phyloP scores from a whole-genome alignment of 2,329 filamentous ascomycete genomes.

The Nectriaceae sp. region DNA sequence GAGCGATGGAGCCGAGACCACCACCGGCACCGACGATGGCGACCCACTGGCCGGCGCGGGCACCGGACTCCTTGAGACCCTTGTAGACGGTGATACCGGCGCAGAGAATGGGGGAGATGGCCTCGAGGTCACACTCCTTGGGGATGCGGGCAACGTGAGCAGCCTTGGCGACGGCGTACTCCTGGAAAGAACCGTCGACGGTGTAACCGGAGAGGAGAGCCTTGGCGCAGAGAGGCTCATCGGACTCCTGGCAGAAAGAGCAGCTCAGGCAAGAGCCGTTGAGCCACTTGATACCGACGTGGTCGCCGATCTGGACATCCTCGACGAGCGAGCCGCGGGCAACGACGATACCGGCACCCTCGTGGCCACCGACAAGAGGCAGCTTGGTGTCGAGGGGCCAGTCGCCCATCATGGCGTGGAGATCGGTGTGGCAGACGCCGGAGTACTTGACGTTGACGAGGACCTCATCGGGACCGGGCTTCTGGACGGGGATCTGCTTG shows the following conservation, averaged over 20 bases:
- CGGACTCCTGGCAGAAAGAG: slow-evolving; percentile 76
- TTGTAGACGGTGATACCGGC: slow-evolving; percentile 89
- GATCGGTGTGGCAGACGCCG: slow-evolving; percentile 88
- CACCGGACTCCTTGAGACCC: slow-evolving; percentile 82
- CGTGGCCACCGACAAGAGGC: slow-evolving; percentile 81
- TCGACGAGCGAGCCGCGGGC: slow-evolving; percentile 74
- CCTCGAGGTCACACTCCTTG: slow-evolving; percentile 74
- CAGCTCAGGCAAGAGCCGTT: slow-evolving; percentile 85
- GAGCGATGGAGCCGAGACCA: slow-evolving; percentile 75
- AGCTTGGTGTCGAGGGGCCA: slow-evolving; percentile 85
- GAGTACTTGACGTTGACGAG: slow-evolving; percentile 90
- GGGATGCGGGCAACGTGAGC: slow-evolving; percentile 82
- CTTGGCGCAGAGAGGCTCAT: slow-evolving; percentile 81
- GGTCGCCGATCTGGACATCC: slow-evolving; percentile 79
- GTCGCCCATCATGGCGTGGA: slow-evolving; percentile 79
- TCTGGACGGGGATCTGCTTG: slow-evolving; percentile 80
- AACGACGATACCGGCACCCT: slow-evolving; percentile 81
- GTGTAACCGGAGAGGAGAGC: slow-evolving; percentile 85
- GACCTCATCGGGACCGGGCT: slow-evolving; percentile 86
- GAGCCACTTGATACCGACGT: slow-evolving; percentile 91
- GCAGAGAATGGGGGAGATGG: slow-evolving; percentile 78
- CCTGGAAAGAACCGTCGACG: slow-evolving; percentile 90
- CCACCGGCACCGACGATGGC: slow-evolving; percentile 87
- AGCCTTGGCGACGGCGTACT: slow-evolving; percentile 87
- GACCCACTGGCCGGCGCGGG: slow-evolving; percentile 72